Base-by-base conservation (phyloP, 495 filamentous ascomycete species). In the Massariosphaeria phaeospora region DNA sequence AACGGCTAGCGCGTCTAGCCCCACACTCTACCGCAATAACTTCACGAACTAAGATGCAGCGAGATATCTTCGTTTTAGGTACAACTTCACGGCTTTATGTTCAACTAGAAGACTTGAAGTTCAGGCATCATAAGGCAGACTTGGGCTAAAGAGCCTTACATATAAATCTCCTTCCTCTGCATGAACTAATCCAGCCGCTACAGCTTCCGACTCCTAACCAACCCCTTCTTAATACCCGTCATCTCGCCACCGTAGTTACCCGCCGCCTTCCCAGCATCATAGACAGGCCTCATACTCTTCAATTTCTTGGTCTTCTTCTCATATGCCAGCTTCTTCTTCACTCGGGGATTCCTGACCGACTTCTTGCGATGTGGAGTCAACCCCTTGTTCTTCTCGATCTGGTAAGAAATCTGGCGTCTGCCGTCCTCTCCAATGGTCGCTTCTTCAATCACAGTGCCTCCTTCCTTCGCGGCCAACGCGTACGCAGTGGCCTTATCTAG, bases 331-430 rank as follows among this genome's bases (percentile, higher is more conserved):
- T 87, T 79, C 86, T 96, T 98, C 84, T 97, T 98, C 48, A 98
- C 90, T 70, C 93, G 77, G 12, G 94, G 93, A 72, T 98, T 98
- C 55, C 93, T 77, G 41, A 86, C 82, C 48, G 93, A 88, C 79
- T 97, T 96, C 79, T 83, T 94, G 46, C 93, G 77, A 66, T 86
- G 80, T 44, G 91, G 86, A 59, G 87, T 82, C 59, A 98, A 75
- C 27, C 94, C 93, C 77, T 95, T 96, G 70, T 98, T 98, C 81
- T 96, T 95, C 77, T 89, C 76, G 66, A 98, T 97, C 67, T 82
- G 78, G 72, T 95, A 97, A 6, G 79, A 83, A 69, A 97, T 93
- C 64, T 59, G 84, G 40, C 94, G 78, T 75, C 95, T 95, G 44
- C 89, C 91, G 62, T 91, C 88, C 11, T 78, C 73, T 18, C 78